phyloP scores from a whole-genome alignment of 2,329 filamentous ascomycete species.

The Aspergillus sp. region DNA sequence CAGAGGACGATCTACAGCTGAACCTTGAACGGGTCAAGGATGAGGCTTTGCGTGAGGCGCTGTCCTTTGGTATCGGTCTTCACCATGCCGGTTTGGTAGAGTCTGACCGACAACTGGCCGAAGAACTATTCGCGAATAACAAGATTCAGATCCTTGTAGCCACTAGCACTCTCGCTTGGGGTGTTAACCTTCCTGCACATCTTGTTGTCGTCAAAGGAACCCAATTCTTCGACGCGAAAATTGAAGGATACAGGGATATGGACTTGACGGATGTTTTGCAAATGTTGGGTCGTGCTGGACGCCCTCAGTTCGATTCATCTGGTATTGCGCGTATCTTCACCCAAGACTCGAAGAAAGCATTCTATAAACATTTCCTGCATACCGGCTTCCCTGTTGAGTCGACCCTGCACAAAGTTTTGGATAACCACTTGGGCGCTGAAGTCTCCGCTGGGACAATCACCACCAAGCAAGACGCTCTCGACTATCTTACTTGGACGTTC shows the following conservation, averaged over 20 bases:
- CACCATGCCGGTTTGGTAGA: constrained; percentile 97
- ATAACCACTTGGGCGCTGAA: constrained; percentile 95
- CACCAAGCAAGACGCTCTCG: constrained; percentile 94
- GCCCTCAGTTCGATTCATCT: constrained; percentile 93
- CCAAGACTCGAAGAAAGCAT: constrained; percentile 95
- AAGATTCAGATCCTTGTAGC: constrained; percentile 97
- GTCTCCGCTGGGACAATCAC: constrained; percentile 88
- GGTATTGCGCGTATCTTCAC: constrained; percentile 98
- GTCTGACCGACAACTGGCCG: constrained; percentile 83
- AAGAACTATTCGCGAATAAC: constrained; percentile 95
- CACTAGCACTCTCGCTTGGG: constrained; percentile 95
- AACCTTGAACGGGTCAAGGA: constrained; percentile 92
- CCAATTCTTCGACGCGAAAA: constrained; percentile 97
- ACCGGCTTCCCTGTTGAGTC: constrained; percentile 98
- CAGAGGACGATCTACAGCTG: constrained; percentile 85
- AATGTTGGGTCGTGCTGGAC: constrained; percentile 93
- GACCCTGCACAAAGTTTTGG: constrained; percentile 89
- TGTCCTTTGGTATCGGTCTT: constrained; percentile 94
- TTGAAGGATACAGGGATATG: constrained; percentile 98
- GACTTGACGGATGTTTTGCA: constrained; percentile 96
- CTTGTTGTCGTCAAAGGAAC: constrained; percentile 97
- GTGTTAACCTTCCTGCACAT: constrained; percentile 95
- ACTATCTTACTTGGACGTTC: constrained; percentile 99
- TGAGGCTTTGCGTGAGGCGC: constrained; percentile 85
- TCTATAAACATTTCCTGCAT: constrained; percentile 98